phyloP scores from a whole-genome alignment of 202 grass and related monocot genomes.

The Zoysia matrella region DNA sequence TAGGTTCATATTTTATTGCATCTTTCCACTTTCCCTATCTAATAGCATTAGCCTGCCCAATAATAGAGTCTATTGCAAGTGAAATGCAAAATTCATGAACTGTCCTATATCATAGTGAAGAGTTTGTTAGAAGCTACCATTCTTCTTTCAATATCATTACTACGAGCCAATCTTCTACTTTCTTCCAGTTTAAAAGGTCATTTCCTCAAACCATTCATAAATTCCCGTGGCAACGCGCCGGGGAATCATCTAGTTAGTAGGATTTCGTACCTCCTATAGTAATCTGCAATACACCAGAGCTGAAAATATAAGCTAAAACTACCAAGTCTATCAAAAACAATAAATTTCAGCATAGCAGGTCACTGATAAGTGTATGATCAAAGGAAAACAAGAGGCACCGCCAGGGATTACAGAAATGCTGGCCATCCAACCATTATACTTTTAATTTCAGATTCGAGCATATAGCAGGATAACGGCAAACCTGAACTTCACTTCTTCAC shows the following conservation, averaged over 20 bases:
- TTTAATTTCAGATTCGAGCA: background rate
- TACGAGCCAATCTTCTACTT: too few relatives aligned
- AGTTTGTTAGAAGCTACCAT: too few relatives aligned
- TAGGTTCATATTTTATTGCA: too few relatives aligned
- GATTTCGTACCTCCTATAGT: background rate
- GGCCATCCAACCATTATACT: background rate
- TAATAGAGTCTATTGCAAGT: too few relatives aligned
- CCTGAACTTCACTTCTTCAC: background rate
- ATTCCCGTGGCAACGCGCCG: too few relatives aligned
- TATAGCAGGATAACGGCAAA: background rate
- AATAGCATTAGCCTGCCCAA: too few relatives aligned
- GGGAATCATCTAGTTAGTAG: background rate
- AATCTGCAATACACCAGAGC: background rate
- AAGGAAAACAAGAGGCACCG: background rate
- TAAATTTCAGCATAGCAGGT: background rate
- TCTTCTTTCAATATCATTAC: too few relatives aligned
- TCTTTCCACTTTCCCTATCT: too few relatives aligned
- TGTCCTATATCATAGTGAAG: too few relatives aligned
- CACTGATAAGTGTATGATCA: background rate
- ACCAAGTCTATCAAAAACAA: background rate
- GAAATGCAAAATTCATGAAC: too few relatives aligned
- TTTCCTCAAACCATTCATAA: too few relatives aligned
- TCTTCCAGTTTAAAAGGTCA: too few relatives aligned
- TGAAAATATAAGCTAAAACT: background rate
- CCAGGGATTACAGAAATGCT: background rate